These are phyloP conservation scores for Metschnikowia santaceciliae DNA, from an alignment of 805 yeast genomes.

Conservation along the genomic window DNA sequence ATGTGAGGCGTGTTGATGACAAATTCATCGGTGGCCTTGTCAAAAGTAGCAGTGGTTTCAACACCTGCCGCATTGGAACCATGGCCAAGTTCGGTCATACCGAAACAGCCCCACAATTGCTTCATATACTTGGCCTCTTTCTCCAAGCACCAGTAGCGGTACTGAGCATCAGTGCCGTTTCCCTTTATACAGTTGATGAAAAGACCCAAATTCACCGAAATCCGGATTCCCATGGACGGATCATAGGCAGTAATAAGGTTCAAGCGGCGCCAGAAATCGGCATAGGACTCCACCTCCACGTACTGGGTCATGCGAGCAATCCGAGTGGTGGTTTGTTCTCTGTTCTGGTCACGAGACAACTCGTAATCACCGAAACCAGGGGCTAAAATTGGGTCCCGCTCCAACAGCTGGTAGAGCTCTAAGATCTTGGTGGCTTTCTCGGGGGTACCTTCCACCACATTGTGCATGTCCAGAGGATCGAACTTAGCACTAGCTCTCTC, in stretches of 20 bases:
- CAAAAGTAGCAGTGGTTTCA: slow-evolving; percentile 31
- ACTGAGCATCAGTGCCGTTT: slow-evolving; percentile 39
- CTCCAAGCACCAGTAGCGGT: slow-evolving; percentile 33
- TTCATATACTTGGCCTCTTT: slow-evolving; percentile 33
- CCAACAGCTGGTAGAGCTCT: slow-evolving; percentile 31
- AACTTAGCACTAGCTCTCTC: slow-evolving; percentile 32
- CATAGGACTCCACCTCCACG: slow-evolving; percentile 29
- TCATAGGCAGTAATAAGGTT: slow-evolving; percentile 35
- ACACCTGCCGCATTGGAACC: slow-evolving; percentile 21
- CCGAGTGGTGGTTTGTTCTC: slow-evolving; percentile 31
- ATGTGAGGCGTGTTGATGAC: slow-evolving; percentile 44
- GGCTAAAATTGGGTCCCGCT: slow-evolving; percentile 36
- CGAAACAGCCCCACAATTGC: slow-evolving; percentile 26
- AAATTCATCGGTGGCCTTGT: slow-evolving; percentile 38
- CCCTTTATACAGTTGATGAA: slow-evolving; percentile 38
- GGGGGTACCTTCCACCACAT: slow-evolving; percentile 38
- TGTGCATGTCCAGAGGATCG: slow-evolving; percentile 37
- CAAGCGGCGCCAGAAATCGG: slow-evolving; percentile 32
- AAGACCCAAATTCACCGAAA: slow-evolving; percentile 37
- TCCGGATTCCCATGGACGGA: slow-evolving; percentile 37
- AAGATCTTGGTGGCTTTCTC: slow-evolving; percentile 30
- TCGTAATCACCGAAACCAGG: slow-evolving; percentile 33
- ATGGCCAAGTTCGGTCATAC: slow-evolving; percentile 22
- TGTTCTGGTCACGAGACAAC: slow-evolving; percentile 24
- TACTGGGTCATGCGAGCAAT: slow-evolving; percentile 36